Evolutionary conservation across 257 asterid genomes (phyloP).

Genomic region (Haberlea rhodopensis): DNA sequence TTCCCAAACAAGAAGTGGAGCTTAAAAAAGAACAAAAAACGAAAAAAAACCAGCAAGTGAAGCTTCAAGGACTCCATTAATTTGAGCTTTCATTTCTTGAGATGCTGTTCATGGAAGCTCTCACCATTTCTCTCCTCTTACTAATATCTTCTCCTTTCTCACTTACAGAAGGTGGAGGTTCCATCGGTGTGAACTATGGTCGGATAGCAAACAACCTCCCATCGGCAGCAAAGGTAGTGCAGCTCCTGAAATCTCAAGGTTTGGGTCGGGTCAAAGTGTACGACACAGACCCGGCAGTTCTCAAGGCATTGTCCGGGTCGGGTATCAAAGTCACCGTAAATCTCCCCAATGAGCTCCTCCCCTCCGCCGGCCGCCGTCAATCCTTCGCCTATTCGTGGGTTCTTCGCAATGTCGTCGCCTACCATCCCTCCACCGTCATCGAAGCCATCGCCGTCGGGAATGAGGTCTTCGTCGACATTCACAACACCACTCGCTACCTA

Average conservation of each 20-base stretch:
- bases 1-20: not conserved
- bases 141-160: conserved; percentile 31
- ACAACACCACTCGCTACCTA: conserved; percentile 68
- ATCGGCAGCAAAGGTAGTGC: conserved; percentile 61
- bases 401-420: conserved; percentile 50
- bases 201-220: conserved; percentile 82
- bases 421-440: conserved; percentile 58
- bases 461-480: conserved; percentile 79
- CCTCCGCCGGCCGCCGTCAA: conserved; percentile 55
- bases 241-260: conserved; percentile 67
- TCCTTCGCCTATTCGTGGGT: conserved; percentile 77
- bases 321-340: conserved; percentile 63
- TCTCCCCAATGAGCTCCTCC: conserved; percentile 87
- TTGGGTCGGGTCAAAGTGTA: conserved; percentile 69
- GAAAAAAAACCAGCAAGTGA: too few relatives aligned
- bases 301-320: conserved; percentile 68
- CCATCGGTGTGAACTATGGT: conserved; percentile 84
- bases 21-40: not conserved
- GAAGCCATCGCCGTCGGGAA: conserved; percentile 92
- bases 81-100: not conserved
- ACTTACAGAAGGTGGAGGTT: conserved; percentile 43
- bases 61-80: too few relatives aligned
- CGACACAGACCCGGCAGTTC: conserved; percentile 83
- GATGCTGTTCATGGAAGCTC: conserved; percentile 33
- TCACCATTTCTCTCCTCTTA: conserved; percentile 26